These are phyloP conservation scores for Kitagawia praeruptora DNA, from an alignment of 129 eudicot genomes.

Conservation along the genomic window DNA sequence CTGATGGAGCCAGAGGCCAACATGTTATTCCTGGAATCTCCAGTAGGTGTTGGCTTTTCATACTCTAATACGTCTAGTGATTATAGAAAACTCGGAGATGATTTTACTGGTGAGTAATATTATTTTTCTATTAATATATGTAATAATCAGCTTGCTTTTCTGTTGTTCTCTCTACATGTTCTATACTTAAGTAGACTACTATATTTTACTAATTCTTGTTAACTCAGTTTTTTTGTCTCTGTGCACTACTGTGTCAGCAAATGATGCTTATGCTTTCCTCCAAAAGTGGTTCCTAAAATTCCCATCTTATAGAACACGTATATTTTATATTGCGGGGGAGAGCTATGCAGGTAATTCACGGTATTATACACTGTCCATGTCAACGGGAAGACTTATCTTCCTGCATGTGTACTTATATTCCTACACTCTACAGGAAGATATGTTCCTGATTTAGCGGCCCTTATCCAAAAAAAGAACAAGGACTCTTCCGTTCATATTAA, in stretches of 20 bases:
- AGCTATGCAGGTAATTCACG: slow-evolving; percentile 69
- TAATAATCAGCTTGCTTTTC: not conserved
- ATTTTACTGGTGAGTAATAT: slow-evolving; percentile 54
- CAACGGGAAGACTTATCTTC: not conserved
- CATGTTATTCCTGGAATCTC: slow-evolving; percentile 91
- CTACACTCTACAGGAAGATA: slow-evolving; percentile 47
- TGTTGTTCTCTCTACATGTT: not conserved
- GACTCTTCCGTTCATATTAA: slow-evolving; percentile 51
- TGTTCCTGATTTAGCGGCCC: slow-evolving; percentile 72
- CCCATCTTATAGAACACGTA: slow-evolving; percentile 43
- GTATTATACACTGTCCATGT: not conserved
- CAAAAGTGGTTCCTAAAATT: slow-evolving; percentile 76
- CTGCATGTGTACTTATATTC: slow-evolving; percentile 2
- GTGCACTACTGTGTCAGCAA: slow-evolving; percentile 39
- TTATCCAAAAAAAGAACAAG: slow-evolving; percentile 61
- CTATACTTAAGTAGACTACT: not conserved
- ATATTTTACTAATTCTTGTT: not conserved
- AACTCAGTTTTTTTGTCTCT: slow-evolving; percentile 2
- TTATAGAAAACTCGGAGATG: slow-evolving; percentile 74
- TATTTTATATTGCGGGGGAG: slow-evolving; percentile 78
- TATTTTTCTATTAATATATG: not conserved
- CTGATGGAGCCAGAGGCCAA: slow-evolving; percentile 75
- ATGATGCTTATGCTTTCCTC: slow-evolving; percentile 72
- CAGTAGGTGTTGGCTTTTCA: slow-evolving; percentile 93
- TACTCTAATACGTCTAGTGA: slow-evolving; percentile 76